Evolutionary conservation across 257 asterid genomes (phyloP), one percentile per base, ranked within the genome.

Genomic region (Fraxinus pennsylvanica): DNA sequence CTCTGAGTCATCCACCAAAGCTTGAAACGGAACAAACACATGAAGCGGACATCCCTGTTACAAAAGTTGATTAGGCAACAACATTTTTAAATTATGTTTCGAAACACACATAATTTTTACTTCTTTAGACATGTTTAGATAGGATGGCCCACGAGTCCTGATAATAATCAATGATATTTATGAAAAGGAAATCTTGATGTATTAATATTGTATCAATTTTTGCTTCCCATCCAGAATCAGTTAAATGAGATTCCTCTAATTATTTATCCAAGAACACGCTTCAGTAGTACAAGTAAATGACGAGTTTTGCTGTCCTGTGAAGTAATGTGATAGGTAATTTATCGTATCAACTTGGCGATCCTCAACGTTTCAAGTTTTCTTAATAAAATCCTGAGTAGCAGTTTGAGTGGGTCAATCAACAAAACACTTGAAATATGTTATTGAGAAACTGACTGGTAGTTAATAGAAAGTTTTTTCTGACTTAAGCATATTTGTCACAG

Each of bases 1-100:
- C 96, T 82, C 59, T 95, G 99, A 76, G 99, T 95, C 99, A 95
- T 95, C 99, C 99, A 95, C 99, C 99, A 95, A n/a, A 95, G 92
- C 91, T 95, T 95, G 88, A 95, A 95, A 45, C 98, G 99, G 85
- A 95, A 95, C 43, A 88, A 86, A 89, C 98, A 95, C 97, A 91
- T 82, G 86, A 95, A 95, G 15, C 96, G 96, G 45, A 91, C 91
- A 50, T 71, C 97, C 92, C 99, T 94, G 71, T 15, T 32, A 75
- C 73, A 77, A 2, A 35, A 79, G 13, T 50, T 63, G 35, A 27
- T 54, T 54, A 54, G 27, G 65, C 65, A 17, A 54, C 57, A 14
- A 3, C n/a, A 1, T 47, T 54, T 17, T 54, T 54, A 54, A 54
- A 54, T 17, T 54, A 47, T 47, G 57, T 6, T 54, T 17, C 22